Evolutionary conservation across 148 eudicot genomes (phyloP).

Genomic region (Heliosperma pusillum): DNA sequence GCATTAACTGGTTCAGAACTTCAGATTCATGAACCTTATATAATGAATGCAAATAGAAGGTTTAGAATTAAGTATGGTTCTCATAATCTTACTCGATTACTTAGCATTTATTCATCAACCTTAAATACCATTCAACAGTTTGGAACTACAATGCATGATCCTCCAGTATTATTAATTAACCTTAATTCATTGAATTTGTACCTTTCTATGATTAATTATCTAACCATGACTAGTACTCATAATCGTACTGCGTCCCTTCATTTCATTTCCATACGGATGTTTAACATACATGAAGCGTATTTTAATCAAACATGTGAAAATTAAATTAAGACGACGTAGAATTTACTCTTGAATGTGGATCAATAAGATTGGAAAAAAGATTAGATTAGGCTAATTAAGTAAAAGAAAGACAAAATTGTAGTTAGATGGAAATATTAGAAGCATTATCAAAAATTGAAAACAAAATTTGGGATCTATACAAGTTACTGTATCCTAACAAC

Average conservation of each 20-base stretch:
- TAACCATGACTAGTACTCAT: not conserved
- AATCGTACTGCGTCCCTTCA: too few species aligned
- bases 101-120: not conserved
- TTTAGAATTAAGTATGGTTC: not conserved
- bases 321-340: too few species aligned
- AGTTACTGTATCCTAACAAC: conserved; percentile 19
- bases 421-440: not conserved
- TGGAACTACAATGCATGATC: not conserved
- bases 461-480: conserved; percentile 34
- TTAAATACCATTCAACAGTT: not conserved
- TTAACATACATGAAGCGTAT: too few species aligned
- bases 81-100: not conserved
- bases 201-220: not conserved
- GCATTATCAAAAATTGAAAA: conserved; percentile 17
- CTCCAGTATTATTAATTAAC: conserved; percentile 9
- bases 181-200: not conserved
- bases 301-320: too few species aligned
- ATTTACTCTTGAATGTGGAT: not conserved
- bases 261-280: too few species aligned
- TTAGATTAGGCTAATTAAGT: not conserved
- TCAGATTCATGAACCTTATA: conserved; percentile 1
- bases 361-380: not conserved
- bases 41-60: not conserved
- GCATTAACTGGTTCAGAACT: not conserved
- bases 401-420: not conserved